Base-by-base conservation (phyloP, 331 rosid genomes). In the Phaseolus coccineus region DNA sequence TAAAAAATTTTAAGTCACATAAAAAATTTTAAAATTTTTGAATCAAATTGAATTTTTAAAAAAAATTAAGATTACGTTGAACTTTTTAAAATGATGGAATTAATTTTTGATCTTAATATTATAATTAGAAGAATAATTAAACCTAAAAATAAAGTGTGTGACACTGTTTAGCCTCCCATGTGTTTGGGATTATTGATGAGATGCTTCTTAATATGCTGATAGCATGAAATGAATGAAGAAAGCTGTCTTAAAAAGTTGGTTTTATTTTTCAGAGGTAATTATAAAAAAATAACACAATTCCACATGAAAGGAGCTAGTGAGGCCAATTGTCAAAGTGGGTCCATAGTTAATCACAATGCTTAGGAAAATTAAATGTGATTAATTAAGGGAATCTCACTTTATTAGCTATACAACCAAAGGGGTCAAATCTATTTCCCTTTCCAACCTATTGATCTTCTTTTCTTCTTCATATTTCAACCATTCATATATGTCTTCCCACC, bases 271-370 rank as follows among this genome's bases (percentile, higher is more conserved):
- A 28, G 16, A 66, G 71, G 52, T 39, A 31, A 37, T 65, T 65
- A 65, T n/a, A 28, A 9, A 65, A 19, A 40, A 65, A 39, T 15
- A 30, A 19, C 4, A 37, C 3, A 65, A 19, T 37, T 65, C 16
- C 51, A 65, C 5, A 65, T 37, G 50, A 64, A 37, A 48, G 6
- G 3, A 35, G 48, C 8, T 35, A 9, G 51, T 10, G 51, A 65
- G 84, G 74, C 84, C 81, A 69, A 79, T 79, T 3, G 77, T 84
- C 84, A 79, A 83, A 74, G 87, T 79, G 84, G 84, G 84, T 24
- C 87, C 84, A 66, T 4, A 40, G 9, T 39, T 8, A 66, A 19
- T 22, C 4, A 39, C 52, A 66, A 39, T 19, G 28, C 4, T 37
- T 65, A 15, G 1, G 47, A 15, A 31, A 30, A 3, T 19, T 19